Evolutionary conservation across 2,329 filamentous ascomycete genomes (phyloP).

Genomic region (Sporothrix pallida): DNA sequence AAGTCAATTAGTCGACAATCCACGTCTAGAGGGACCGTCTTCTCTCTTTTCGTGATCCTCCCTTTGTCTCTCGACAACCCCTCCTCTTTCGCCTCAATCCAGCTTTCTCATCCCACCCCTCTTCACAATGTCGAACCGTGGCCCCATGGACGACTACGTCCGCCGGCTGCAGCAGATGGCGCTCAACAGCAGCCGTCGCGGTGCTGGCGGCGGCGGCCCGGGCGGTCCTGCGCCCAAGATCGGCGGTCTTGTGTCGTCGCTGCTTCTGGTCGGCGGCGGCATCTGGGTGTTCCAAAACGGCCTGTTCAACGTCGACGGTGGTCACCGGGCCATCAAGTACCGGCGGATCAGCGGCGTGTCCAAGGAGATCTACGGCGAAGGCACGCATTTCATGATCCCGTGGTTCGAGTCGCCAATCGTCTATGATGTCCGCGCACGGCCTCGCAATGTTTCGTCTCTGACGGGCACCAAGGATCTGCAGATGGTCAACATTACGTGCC

Average conservation of each 20-base stretch:
- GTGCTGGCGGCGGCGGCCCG: slow-evolving; percentile 45
- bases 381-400: slow-evolving; percentile 90
- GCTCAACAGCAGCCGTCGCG: slow-evolving; percentile 49
- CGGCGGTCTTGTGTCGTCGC: slow-evolving; percentile 50
- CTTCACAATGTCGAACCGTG: slow-evolving; percentile 46
- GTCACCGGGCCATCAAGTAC: slow-evolving; percentile 99
- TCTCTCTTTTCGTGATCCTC: not conserved
- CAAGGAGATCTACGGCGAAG: slow-evolving; percentile 96
- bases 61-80: not conserved
- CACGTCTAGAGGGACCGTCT: not conserved
- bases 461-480: slow-evolving; percentile 99
- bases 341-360: slow-evolving; percentile 88
- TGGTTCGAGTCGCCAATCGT: slow-evolving; percentile 98
- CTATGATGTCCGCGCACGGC: slow-evolving; percentile 98
- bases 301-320: slow-evolving; percentile 89
- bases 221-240: slow-evolving; percentile 50
- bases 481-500: slow-evolving; percentile 98
- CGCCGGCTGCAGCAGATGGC: slow-evolving; percentile 58
- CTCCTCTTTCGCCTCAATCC: not conserved
- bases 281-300: slow-evolving; percentile 62
- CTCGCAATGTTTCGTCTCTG: slow-evolving; percentile 92
- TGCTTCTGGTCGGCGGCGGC: slow-evolving; percentile 56
- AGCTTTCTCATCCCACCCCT: not conserved
- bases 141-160: slow-evolving; percentile 58
- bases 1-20: slow-evolving; percentile 1